phyloP scores from a whole-genome alignment of 1,284 basidiomycete genomes.

The Stereum hirsutum region DNA sequence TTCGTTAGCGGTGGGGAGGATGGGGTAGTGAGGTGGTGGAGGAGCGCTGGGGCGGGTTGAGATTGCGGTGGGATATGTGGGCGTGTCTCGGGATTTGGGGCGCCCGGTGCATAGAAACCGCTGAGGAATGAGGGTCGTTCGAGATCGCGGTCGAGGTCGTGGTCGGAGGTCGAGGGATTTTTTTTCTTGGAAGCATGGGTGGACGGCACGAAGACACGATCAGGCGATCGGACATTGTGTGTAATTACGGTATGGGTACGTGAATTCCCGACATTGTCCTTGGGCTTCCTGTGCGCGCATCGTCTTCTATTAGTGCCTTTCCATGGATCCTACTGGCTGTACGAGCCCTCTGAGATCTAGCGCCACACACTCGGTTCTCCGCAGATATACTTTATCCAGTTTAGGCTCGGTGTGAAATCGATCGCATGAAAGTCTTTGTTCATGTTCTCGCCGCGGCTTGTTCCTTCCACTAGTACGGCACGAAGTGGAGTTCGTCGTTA shows the following conservation, averaged over 20 bases:
- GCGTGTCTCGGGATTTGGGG: too few species aligned
- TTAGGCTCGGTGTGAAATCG: neutral
- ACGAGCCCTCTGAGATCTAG: neutral
- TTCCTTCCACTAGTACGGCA: too few species aligned
- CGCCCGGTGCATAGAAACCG: too few species aligned
- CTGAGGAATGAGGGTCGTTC: neutral
- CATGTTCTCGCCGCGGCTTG: too few species aligned
- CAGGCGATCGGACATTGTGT: neutral
- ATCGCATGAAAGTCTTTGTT: neutral
- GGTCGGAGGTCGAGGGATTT: neutral
- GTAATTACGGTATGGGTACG: neutral
- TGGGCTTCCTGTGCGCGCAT: neutral
- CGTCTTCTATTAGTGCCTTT: neutral
- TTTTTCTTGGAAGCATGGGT: neutral
- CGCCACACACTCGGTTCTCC: neutral
- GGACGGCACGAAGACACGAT: neutral
- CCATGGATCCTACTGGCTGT: neutral
- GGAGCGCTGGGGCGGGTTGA: conserved; percentile 47
- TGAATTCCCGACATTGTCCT: neutral
- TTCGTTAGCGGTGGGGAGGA: conserved; percentile 82
- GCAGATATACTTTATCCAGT: neutral
- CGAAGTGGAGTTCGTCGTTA: too few species aligned
- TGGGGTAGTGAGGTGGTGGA: conserved; percentile 69
- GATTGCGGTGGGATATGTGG: neutral
- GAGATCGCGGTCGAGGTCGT: neutral